Percentiles rank a stretch among this genome's conserved stretches.
These are phyloP conservation scores for Aspergillus jensenii DNA, from an alignment of 2,329 filamentous ascomycete genomes.

Conservation along the genomic window DNA sequence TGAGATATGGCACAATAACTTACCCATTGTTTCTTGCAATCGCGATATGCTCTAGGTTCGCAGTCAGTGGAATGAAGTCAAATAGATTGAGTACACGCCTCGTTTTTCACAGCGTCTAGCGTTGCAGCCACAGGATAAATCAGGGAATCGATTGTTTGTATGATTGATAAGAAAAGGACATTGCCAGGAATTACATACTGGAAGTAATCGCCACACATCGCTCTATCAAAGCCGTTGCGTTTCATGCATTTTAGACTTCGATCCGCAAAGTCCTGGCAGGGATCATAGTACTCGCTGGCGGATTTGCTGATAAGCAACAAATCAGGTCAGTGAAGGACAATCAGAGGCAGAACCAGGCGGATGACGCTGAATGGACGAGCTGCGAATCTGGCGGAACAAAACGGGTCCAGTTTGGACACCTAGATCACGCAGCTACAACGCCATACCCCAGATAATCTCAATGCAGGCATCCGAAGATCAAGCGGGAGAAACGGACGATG, in stretches of 20 bases:
- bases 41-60: slow-evolving; percentile 74
- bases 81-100: background rate
- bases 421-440: background rate
- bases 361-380: background rate
- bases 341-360: background rate
- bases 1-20: slow-evolving; percentile 29
- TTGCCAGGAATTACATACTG: slow-evolving; percentile 62
- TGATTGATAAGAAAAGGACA: background rate
- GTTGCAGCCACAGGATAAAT: background rate
- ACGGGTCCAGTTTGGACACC: background rate
- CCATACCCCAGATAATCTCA: background rate
- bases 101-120: background rate
- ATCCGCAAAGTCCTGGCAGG: slow-evolving; percentile 88
- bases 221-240: slow-evolving; percentile 79
- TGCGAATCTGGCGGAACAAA: background rate
- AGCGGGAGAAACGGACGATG: background rate
- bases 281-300: slow-evolving; percentile 88
- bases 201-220: slow-evolving; percentile 95
- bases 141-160: background rate
- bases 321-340: background rate
- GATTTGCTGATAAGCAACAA: slow-evolving; percentile 63
- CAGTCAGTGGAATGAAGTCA: slow-evolving; percentile 1
- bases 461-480: background rate
- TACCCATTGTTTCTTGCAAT: slow-evolving; percentile 96
- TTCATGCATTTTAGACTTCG: slow-evolving; percentile 84